Evolutionary conservation across 2,329 filamentous ascomycete genomes (phyloP), one percentile per base, ranked within the genome.

Genomic region (Aureobasidium sp.): DNA sequence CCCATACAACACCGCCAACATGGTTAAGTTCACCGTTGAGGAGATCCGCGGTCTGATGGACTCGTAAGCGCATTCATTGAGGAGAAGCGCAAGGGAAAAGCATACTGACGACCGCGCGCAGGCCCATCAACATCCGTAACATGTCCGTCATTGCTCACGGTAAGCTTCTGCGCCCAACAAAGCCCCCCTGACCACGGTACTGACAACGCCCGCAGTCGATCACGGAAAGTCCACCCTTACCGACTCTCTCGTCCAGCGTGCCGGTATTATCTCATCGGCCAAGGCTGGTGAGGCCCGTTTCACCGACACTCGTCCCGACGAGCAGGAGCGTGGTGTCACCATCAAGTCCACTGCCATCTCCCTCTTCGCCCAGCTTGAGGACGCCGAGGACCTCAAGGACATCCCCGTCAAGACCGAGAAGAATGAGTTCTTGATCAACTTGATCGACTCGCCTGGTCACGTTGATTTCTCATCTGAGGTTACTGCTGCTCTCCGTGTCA

Each of bases 271-370:
- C 78, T 97, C 94, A 73, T 90, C 91, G 73, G 91, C 91, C 74
- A 97, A 97, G 84, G 94, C 94, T 73, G 94, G 94, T 81, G 91
- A 96, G 78, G 87, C 88, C 70, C 89, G 94, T 80, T 95, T 93
- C 78, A 99, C 92, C 74, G 94, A 99, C 81, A 99, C 94, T 68
- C 90, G 94, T 81, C 82, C 89, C 70, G 94, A 99, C 79, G 94
- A 99, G 81, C 94, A 99, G 84, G 94, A 99, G 79, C 92, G 94
- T 88, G 92, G 94, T 87, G 97, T 99, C 76, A 99, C 94, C 73
- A 99, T 99, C 88, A 99, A 99, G 88, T 99, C 94, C 63, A 99
- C 94, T 67, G 94, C 95, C 81, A 99, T 99, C 83, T 97, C 95
- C 71, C 87, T 99, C 75, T 99, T 94, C 82, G 92, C 90, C 76